These are phyloP conservation scores for Eimeria praecox DNA, from an alignment of 169 alveolate species.

Conservation along the genomic window DNA sequence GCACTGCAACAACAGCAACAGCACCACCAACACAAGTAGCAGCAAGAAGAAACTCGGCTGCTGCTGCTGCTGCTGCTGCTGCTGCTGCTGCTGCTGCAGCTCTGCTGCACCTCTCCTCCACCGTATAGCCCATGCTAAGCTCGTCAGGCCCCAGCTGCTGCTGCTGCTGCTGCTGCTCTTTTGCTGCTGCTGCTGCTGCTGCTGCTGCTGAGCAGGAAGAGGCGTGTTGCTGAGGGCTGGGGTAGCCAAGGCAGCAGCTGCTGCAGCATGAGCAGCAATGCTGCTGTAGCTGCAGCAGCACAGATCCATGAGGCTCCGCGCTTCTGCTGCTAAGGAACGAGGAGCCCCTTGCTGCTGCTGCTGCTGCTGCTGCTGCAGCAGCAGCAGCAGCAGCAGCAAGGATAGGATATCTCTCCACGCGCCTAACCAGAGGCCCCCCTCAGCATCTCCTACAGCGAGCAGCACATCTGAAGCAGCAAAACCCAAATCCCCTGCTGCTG, in stretches of 20 bases:
- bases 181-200: conserved; percentile 29
- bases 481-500: background rate
- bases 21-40: conserved; percentile 52
- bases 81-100: background rate
- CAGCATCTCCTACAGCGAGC: conserved; percentile 75
- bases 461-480: conserved; percentile 18
- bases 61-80: background rate
- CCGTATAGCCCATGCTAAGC: conserved; percentile 20
- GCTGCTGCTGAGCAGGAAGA: conserved; percentile 4
- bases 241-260: conserved; percentile 28
- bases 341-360: background rate
- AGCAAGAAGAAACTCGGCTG: conserved; percentile 33
- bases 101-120: conserved; percentile 23
- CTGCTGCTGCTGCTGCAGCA: too few relatives aligned
- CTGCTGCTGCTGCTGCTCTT: conserved; percentile 52
- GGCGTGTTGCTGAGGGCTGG: background rate
- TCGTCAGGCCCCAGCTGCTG: conserved; percentile 47
- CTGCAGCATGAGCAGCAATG: conserved; percentile 61
- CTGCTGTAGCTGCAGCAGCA: conserved; percentile 58
- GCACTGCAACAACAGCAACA: conserved; percentile 39
- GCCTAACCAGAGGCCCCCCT: conserved; percentile 68
- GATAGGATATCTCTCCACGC: conserved; percentile 42
- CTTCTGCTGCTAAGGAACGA: background rate
- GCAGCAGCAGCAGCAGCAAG: conserved; percentile 22
- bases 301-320: background rate